Conservation (phyloP, 805 yeast genomes). For the Spathaspora sp. region DNA sequence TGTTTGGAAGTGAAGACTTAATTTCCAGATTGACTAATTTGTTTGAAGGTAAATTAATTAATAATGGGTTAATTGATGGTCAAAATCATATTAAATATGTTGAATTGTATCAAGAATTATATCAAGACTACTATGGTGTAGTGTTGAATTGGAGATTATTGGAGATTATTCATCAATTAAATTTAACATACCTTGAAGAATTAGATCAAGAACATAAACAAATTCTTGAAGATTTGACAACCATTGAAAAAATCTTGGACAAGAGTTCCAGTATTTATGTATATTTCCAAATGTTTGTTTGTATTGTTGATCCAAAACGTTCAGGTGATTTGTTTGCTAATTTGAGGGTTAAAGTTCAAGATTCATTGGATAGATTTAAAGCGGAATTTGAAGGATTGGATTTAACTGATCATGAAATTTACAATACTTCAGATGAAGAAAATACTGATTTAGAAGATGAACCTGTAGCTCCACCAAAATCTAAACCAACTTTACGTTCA, state of each 20-base stretch:
- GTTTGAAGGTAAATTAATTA: conserved; percentile 17
- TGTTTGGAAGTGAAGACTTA: conserved; percentile 25
- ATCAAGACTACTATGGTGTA: conserved; percentile 20
- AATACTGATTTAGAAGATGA: conserved; percentile 8
- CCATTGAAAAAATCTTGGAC: conserved; percentile 7
- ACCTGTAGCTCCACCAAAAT: conserved; percentile 1
- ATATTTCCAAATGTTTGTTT: conserved; percentile 21
- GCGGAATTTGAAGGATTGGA: conserved; percentile 23
- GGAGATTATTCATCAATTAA: conserved; percentile 31
- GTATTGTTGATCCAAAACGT: conserved; percentile 14
- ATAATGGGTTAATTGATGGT: conserved; percentile 21
- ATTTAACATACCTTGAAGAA: conserved; percentile 21
- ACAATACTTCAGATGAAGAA: conserved; percentile 13
- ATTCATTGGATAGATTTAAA: conserved; percentile 18
- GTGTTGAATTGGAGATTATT: conserved; percentile 35
- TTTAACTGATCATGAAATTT: conserved; percentile 26
- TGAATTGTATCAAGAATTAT: conserved; percentile 20
- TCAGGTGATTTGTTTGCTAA: conserved; percentile 11
- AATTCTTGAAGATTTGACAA: conserved; percentile 10
- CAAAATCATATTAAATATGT: conserved; percentile 27
- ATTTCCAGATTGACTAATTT: conserved; percentile 27
- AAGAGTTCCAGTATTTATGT: conserved; percentile 10
- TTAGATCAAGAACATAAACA: conserved; percentile 9
- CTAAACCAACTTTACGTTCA: conserved; percentile 2
- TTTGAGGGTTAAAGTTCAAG: conserved; percentile 16